Base-by-base conservation (phyloP, 352 stramenopile genomes). In the Pythium aristosporum region DNA sequence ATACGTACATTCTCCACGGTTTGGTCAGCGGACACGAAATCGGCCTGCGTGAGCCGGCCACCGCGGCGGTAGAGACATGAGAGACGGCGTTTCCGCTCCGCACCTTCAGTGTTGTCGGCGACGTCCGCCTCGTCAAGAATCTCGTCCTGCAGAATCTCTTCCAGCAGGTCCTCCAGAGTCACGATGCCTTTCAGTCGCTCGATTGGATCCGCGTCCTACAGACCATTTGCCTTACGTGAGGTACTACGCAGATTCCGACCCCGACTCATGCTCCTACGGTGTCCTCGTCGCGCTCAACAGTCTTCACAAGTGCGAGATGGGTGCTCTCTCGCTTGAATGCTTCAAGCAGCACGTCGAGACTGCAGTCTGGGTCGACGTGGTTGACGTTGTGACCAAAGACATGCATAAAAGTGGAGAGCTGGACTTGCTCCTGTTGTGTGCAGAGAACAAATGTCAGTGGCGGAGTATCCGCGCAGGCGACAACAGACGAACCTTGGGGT, bases 91-190 rank as follows among this genome's bases (percentile, higher is more conserved):
- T 87, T 87, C 20, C 75, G 76, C 46, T 84, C 66, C 42, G 75
- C 74, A 15, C 76, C 59, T 55, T 82, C 67, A 5, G 54, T 68
- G 43, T 71, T 69, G 32, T 74, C 67, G 7, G 68, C 63, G 4
- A 87, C 75, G 76, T 99, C 96, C 18, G 82, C 96, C 72, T 99
- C 96, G 72, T 99, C 96, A 20, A 98, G 80, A 65, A 99, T 98
- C 65, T 99, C 95, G 60, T 96, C 89, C 60, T 91, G 82, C 53
- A 99, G 76, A 65, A 99, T 99, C 57, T 98, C 91, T 69, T 99
- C 96, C 46, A 99, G 88, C 20, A 99, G 96, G 74, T 99, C 97
- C 74, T 99, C 97, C 8, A 99, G 73, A 13, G 98, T 99, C 39
- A 99, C 96, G 39, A 99, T 98, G 20, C 98, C 98, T 50, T 97